Base-by-base conservation (phyloP, 192 early-diverging fungal species). In the Coemansia sp. region DNA sequence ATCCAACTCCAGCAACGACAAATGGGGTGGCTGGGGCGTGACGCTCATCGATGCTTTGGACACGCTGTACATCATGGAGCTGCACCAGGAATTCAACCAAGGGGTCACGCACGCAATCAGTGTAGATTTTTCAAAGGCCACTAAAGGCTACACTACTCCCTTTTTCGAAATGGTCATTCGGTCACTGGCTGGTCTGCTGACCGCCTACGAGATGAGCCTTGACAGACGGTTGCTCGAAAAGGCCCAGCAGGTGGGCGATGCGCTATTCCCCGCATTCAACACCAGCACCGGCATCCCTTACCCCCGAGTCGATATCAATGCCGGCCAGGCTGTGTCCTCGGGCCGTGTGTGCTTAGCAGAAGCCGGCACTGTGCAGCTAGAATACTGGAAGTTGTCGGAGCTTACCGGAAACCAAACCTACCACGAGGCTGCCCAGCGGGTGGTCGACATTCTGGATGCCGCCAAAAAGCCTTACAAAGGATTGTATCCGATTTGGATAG, bases 81-180 rank as follows among this genome's bases (percentile, higher is more conserved):
- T 98, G 6, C 77, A 84, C 34, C 81, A 88, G 18, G 92, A 96
- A 49, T 98, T 94, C 76, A 68, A 87, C 25, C 72, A 87, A 51
- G 92, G 92, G 0, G 83, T 87, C 63, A 68, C 91, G 0, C 87
- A 88, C 69, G 87, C 94, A 2, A 75, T 70, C 5, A 67, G 66
- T 0, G 82, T 95, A 34, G 76, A 88, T 58, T 91, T 91, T 40
- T 57, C 68, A 63, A 71, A 74, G 71, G 61, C 81, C 20, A 48
- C 36, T 32, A 51, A 38, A 31, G 72, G 64, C 28, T 84, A 66
- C 20, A 76, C 66, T 2, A 85, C 91, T 34, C 87, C 85, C 33
- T 85, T 93, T 61, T 96, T 96, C 76, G 94, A 96, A 71, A 92
- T 90, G 29, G 74, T 89, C 56, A 96, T 96, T 33, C 87, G 94